phyloP scores from a whole-genome alignment of 2,329 filamentous ascomycete species.

The Aspergillus terreus region DNA sequence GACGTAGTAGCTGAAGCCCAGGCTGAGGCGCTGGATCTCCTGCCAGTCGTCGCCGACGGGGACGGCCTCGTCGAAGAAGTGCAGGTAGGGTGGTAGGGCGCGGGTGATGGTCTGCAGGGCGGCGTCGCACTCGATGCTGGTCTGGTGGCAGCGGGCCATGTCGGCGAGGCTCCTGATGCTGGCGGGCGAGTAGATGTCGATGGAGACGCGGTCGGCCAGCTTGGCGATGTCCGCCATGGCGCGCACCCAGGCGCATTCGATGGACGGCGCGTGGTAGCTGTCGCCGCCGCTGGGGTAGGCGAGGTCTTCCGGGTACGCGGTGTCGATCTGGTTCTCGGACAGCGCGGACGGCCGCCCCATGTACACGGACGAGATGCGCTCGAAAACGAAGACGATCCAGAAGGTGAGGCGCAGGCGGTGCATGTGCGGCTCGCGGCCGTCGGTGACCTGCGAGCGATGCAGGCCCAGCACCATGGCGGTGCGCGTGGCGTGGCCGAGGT shows the following conservation, averaged over 20 bases:
- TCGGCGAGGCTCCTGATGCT: slow-evolving; percentile 7
- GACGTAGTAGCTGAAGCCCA: slow-evolving; percentile 8
- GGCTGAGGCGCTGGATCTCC: slow-evolving; percentile 11
- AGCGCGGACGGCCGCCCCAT: slow-evolving; percentile 12
- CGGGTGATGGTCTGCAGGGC: slow-evolving; percentile 7
- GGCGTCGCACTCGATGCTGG: slow-evolving; percentile 7
- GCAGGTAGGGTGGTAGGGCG: slow-evolving; percentile 7
- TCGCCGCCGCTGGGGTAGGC: background rate
- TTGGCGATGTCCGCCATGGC: slow-evolving; percentile 11
- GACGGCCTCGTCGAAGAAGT: slow-evolving; percentile 11
- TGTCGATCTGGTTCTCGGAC: slow-evolving; percentile 12
- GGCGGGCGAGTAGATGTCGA: slow-evolving; percentile 10
- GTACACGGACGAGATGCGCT: slow-evolving; percentile 11
- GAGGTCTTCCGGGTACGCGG: slow-evolving; percentile 11
- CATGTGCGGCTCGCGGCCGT: slow-evolving; percentile 7
- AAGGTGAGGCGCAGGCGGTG: slow-evolving; percentile 12
- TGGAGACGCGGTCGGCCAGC: slow-evolving; percentile 8
- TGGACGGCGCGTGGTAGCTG: slow-evolving; percentile 1
- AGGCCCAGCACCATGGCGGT: slow-evolving; percentile 11
- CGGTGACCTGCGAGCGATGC: slow-evolving; percentile 12
- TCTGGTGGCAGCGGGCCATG: slow-evolving; percentile 4
- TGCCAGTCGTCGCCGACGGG: slow-evolving; percentile 11
- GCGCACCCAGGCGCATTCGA: slow-evolving; percentile 8
- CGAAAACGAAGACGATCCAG: slow-evolving; percentile 11
- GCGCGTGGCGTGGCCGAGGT: slow-evolving; percentile 13